A percentile compares a stretch with the other conserved stretches of the same genome.
These are phyloP conservation scores for Alternaria gaisen DNA, from an alignment of 2,329 filamentous ascomycete genomes.

Conservation along the genomic window DNA sequence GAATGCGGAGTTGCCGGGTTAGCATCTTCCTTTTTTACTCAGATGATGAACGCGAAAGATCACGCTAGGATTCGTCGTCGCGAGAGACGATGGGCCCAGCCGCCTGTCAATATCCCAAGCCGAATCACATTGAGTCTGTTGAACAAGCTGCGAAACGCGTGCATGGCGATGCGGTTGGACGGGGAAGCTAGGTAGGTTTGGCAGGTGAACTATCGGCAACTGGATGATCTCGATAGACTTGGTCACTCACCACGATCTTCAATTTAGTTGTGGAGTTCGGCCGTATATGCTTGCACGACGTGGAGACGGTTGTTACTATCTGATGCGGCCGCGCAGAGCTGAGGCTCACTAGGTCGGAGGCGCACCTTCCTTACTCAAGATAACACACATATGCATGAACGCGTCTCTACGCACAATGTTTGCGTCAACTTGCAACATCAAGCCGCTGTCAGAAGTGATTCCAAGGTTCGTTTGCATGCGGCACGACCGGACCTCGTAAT, in stretches of 20 bases:
- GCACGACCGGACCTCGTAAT: constrained; percentile 35
- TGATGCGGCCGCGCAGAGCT: constrained; percentile 26
- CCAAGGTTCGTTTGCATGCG: constrained; percentile 30
- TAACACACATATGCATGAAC: constrained; percentile 23
- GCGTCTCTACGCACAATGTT: constrained; percentile 23
- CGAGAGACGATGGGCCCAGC: constrained; percentile 37
- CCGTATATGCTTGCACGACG: constrained; percentile 16
- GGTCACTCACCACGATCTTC: not conserved
- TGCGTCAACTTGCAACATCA: constrained; percentile 35
- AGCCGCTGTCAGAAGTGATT: constrained; percentile 30
- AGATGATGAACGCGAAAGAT: constrained; percentile 35
- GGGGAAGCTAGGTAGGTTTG: constrained; percentile 1
- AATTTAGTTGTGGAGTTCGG: constrained; percentile 16
- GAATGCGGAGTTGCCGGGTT: constrained; percentile 34
- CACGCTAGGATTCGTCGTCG: constrained; percentile 34
- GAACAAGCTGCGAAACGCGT: constrained; percentile 33
- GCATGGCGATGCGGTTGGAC: not conserved
- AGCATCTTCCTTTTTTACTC: constrained; percentile 33
- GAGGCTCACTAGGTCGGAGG: constrained; percentile 18
- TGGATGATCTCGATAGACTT: constrained; percentile 1
- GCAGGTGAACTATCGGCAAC: not conserved
- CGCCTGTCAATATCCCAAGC: constrained; percentile 33
- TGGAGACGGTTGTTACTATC: constrained; percentile 13
- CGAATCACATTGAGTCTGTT: constrained; percentile 32
- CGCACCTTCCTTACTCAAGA: constrained; percentile 31